A percentile compares a stretch with the other conserved stretches of the same genome.
These are phyloP conservation scores for Mycena amicta DNA, from an alignment of 768 basidiomycete species.

Conservation along the genomic window DNA sequence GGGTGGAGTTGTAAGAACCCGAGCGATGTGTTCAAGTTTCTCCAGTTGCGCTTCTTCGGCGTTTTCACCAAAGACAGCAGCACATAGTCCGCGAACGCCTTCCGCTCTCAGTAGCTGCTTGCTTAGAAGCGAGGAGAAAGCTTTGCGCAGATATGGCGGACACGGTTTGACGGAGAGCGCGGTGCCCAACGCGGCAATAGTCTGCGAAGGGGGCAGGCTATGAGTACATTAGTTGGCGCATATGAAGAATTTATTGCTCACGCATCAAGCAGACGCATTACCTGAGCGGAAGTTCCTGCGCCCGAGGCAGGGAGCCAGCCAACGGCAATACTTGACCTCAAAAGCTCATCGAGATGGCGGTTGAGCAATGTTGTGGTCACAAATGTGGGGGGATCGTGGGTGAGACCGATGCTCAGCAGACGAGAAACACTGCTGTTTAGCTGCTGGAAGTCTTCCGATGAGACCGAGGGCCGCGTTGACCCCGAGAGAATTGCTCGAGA, in stretches of 20 bases:
- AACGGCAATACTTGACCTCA: slow-evolving; percentile 61
- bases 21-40: slow-evolving; percentile 74
- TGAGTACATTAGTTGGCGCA: slow-evolving; percentile 9
- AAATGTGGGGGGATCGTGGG: slow-evolving; percentile 58
- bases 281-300: slow-evolving; percentile 46
- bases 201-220: slow-evolving; percentile 67
- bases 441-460: slow-evolving; percentile 43
- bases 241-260: slow-evolving; percentile 39
- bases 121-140: slow-evolving; percentile 66
- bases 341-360: slow-evolving; percentile 56
- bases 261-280: slow-evolving; percentile 63
- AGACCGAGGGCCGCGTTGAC: slow-evolving; percentile 35
- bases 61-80: slow-evolving; percentile 69
- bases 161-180: slow-evolving; percentile 52
- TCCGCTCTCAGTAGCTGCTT: slow-evolving; percentile 70
- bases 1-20: slow-evolving; percentile 66
- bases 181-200: slow-evolving; percentile 64
- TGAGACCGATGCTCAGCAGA: slow-evolving; percentile 56
- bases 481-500: slow-evolving; percentile 39
- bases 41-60: slow-evolving; percentile 59
- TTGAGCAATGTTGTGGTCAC: slow-evolving; percentile 63
- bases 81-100: slow-evolving; percentile 70
- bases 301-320: slow-evolving; percentile 68
- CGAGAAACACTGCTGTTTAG: slow-evolving; percentile 47
- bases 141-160: slow-evolving; percentile 55